A percentile compares a stretch with the other conserved stretches of the same genome.
These are phyloP conservation scores for Penicillium janthinellum DNA, from an alignment of 2,329 filamentous ascomycete genomes.

Conservation along the genomic window DNA sequence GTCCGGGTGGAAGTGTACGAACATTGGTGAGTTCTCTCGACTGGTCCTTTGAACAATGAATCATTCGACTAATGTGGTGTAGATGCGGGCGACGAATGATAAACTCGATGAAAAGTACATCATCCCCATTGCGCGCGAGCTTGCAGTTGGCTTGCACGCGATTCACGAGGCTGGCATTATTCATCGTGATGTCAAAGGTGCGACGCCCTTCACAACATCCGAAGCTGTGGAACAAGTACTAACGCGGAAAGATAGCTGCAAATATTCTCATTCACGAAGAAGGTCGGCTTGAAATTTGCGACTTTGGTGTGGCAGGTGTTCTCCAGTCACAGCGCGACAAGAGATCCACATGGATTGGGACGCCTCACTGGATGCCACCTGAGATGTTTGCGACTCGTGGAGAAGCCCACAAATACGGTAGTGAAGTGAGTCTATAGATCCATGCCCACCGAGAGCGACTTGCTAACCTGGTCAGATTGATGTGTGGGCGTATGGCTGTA, in stretches of 20 bases:
- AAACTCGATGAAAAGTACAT: conserved; percentile 63
- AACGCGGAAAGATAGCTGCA: conserved; percentile 47
- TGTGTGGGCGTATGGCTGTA: conserved; percentile 55
- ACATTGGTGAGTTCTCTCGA: conserved; percentile 56
- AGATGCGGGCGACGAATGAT: conserved; percentile 53
- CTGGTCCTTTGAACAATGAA: conserved; percentile 4
- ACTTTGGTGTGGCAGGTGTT: conserved; percentile 67
- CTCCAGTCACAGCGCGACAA: conserved; percentile 63
- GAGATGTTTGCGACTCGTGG: conserved; percentile 54
- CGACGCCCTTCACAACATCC: conserved; percentile 2
- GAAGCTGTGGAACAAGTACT: not conserved
- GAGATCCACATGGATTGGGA: conserved; percentile 66
- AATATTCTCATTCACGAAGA: conserved; percentile 67
- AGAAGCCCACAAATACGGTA: conserved; percentile 49
- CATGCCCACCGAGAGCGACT: not conserved
- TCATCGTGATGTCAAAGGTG: conserved; percentile 66
- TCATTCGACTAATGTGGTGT: not conserved
- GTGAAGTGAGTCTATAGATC: conserved; percentile 42
- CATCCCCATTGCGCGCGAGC: conserved; percentile 64
- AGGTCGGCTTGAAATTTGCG: conserved; percentile 63
- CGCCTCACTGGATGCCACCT: conserved; percentile 67
- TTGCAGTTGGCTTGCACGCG: conserved; percentile 62
- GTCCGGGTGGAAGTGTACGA: conserved; percentile 65
- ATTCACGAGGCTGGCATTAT: conserved; percentile 68
- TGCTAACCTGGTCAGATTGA: conserved; percentile 43